Conservation (phyloP, 495 filamentous ascomycete genomes). For the Penicillium lividum region DNA sequence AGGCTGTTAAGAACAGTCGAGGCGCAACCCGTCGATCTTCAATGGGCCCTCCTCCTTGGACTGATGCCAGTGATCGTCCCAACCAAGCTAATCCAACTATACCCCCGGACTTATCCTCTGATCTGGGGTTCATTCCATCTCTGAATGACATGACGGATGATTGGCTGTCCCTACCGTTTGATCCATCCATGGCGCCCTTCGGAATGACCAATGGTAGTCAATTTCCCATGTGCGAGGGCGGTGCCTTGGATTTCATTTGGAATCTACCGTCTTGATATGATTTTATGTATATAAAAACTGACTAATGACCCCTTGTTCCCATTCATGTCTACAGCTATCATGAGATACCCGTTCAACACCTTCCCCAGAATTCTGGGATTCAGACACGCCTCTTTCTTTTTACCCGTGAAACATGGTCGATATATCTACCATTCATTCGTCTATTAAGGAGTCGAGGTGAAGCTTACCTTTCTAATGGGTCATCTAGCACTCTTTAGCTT, state of each 20-base stretch:
- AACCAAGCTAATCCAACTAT: constrained; percentile 24
- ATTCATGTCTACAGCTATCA: not conserved
- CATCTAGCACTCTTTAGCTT: too few species aligned
- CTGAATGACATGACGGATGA: constrained; percentile 48
- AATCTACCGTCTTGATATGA: constrained; percentile 43
- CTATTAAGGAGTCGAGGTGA: too few species aligned
- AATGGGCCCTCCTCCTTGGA: constrained; percentile 34
- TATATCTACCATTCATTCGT: too few species aligned
- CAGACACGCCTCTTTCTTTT: too few species aligned
- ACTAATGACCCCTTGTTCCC: not conserved
- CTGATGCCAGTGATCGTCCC: constrained; percentile 26
- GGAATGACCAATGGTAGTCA: constrained; percentile 44
- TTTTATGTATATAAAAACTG: not conserved
- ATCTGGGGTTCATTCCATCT: constrained; percentile 37
- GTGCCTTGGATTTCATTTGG: constrained; percentile 53
- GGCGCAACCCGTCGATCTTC: constrained; percentile 29
- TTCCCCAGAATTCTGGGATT: too few species aligned
- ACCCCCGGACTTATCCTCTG: constrained; percentile 32
- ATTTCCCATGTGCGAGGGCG: constrained; percentile 53
- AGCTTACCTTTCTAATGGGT: too few species aligned
- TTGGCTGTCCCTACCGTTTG: constrained; percentile 55
- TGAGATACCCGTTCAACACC: not conserved
- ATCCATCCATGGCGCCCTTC: constrained; percentile 57
- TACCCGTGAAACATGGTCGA: too few species aligned
- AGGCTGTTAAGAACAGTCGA: constrained; percentile 26